Evolutionary conservation across 164 flowering plant genomes (phyloP), one percentile per base, ranked within the genome.

Genomic region (Pachysandra terminalis): DNA sequence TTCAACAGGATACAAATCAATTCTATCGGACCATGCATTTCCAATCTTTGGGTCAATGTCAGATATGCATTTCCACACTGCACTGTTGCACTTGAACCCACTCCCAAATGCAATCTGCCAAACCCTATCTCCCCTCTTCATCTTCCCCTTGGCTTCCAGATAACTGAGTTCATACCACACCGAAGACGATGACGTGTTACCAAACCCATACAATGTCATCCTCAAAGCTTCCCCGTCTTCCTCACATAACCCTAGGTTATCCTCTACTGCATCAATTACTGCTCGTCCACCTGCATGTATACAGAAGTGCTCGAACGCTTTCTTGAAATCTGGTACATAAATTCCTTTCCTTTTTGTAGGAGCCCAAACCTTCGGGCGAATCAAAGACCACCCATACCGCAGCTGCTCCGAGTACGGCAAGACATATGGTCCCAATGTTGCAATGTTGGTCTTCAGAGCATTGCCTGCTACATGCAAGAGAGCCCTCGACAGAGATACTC

Each of bases 371-470:
- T 69, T 78, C 62, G 28, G 52, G 28, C n/a, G 7, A 17, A 78
- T 27, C 4, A 75, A 26, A 0, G 74, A 74, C 73, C 67, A 70
- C 19, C 19, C 77, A 51, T 80, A 83, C 4, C 54, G 56, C 24
- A 84, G 23, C 68, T 82, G 84, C 72, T n/a, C n/a, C n/a, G n/a
- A n/a, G 58, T 67, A 73, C 8, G 90, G 90, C 35, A 86, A 65
- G 0, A 81, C 80, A 0, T 12, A 63, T 0, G 86, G 83, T 3
- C 85, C 85, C 22, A 84, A 56, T n/a, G 71, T 71, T 19, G 74
- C 61, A 51, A 86, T 57, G 66, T 86, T 86, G 32, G 54, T 77
- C 63, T 54, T 80, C 17, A 84, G 73, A 10, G 86, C 81, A 12
- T 67, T 73, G 13, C 68, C 81, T 9, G 88, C 88, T 0, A 76